These are phyloP conservation scores for Cryptococcus depauperatus DNA, from an alignment of 1,284 basidiomycete genomes.

Conservation along the genomic window DNA sequence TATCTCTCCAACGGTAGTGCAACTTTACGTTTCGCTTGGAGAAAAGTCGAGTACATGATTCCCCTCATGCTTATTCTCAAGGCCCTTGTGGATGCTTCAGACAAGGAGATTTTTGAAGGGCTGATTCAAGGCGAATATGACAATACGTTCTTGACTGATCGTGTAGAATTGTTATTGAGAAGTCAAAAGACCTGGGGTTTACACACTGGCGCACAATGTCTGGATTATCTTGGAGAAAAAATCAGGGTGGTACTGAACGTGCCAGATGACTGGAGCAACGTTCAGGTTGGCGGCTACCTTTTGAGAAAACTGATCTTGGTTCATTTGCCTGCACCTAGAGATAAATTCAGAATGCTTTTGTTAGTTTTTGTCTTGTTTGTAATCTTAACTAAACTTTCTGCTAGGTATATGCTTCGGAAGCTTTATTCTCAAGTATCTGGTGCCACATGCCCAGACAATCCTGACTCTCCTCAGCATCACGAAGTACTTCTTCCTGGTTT, in stretches of 20 bases:
- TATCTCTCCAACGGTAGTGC: slow-evolving; percentile 94
- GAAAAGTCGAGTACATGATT: slow-evolving; percentile 98
- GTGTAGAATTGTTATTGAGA: slow-evolving; percentile 93
- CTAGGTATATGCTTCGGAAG: slow-evolving; percentile 94
- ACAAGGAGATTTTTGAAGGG: slow-evolving; percentile 97
- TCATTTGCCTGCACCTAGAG: slow-evolving; percentile 78
- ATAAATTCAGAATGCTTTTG: slow-evolving; percentile 96
- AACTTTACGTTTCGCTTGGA: slow-evolving; percentile 92
- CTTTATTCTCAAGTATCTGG: slow-evolving; percentile 87
- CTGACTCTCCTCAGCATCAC: slow-evolving; percentile 97
- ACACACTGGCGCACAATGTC: slow-evolving; percentile 82
- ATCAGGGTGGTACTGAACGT: slow-evolving; percentile 86
- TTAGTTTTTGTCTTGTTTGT: slow-evolving; percentile 46
- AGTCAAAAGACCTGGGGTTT: slow-evolving; percentile 91
- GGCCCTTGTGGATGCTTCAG: slow-evolving; percentile 85
- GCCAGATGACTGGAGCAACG: slow-evolving; percentile 90
- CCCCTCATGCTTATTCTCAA: slow-evolving; percentile 96
- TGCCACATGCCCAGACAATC: slow-evolving; percentile 88
- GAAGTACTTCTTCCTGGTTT: slow-evolving; percentile 92
- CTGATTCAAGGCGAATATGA: slow-evolving; percentile 95
- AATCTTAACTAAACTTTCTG: neutral
- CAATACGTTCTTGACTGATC: slow-evolving; percentile 95
- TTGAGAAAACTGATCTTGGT: slow-evolving; percentile 83
- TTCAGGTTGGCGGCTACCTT: slow-evolving; percentile 72
- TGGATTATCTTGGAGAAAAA: slow-evolving; percentile 96